Evolutionary conservation across 441 rosid genomes (phyloP).

Genomic region (Aquilaria agallochum): DNA sequence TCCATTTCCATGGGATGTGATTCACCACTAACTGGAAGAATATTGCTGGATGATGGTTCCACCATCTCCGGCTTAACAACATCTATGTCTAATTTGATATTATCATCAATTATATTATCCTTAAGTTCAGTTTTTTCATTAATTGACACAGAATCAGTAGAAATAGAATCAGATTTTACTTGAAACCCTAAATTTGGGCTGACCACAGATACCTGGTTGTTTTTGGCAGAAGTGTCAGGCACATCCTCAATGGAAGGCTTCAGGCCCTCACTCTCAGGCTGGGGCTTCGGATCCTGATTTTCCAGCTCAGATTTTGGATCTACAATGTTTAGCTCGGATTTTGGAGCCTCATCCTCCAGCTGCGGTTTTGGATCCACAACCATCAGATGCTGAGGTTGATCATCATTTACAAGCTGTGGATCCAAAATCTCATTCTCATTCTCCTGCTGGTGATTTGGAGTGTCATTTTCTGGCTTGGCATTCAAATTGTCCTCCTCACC

Average conservation of each 20-base stretch:
- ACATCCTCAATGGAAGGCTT: conserved; percentile 41
- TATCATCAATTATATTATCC: conserved; percentile 94
- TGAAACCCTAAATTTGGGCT: conserved; percentile 91
- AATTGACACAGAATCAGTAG: conserved; percentile 98
- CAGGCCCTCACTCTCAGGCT: conserved; percentile 37
- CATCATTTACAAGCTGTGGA: conserved; percentile 32
- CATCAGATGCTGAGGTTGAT: conserved; percentile 23
- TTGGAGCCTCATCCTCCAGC: conserved; percentile 37
- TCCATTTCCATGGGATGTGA: conserved; percentile 93
- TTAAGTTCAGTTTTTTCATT: conserved; percentile 93
- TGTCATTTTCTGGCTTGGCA: conserved; percentile 23
- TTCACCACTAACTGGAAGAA: conserved; percentile 60
- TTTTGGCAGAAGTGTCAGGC: conserved; percentile 54
- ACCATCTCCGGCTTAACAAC: conserved; percentile 73
- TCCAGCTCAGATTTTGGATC: conserved; percentile 21
- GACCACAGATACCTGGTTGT: conserved; percentile 99
- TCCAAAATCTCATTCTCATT: conserved; percentile 3
- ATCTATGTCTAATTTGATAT: conserved; percentile 96
- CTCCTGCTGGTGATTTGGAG: conserved; percentile 14
- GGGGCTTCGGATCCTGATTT: conserved; percentile 32
- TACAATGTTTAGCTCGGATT: conserved; percentile 40
- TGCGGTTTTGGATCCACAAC: conserved; percentile 32
- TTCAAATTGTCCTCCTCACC: conserved; percentile 12
- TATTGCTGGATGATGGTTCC: conserved; percentile 66
- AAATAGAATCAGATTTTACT: conserved; percentile 98